These are phyloP conservation scores for Apostasia ramifera DNA, from an alignment of 106 monocot genomes.

Conservation along the genomic window DNA sequence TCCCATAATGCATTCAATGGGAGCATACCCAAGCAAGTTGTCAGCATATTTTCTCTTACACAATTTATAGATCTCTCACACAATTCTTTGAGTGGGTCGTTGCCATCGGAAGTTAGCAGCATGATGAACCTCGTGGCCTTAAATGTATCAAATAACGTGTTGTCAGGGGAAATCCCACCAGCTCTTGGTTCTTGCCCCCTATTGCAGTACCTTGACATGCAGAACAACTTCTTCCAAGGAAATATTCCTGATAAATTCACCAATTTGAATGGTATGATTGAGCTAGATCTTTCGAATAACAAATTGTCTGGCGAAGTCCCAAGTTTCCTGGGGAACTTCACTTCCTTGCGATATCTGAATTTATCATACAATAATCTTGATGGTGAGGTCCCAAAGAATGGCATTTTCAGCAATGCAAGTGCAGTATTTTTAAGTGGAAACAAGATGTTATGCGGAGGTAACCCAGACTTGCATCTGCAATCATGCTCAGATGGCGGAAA, in stretches of 20 bases:
- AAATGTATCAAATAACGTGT: conserved; percentile 17
- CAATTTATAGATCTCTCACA: conserved; percentile 11
- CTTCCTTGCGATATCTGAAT: conserved; percentile 12
- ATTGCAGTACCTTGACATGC: conserved; percentile 19
- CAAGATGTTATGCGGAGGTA: conserved; percentile 23
- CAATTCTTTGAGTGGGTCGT: conserved; percentile 18
- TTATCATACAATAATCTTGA: conserved; percentile 32
- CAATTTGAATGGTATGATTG: conserved; percentile 13
- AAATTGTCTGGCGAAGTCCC: conserved; percentile 35
- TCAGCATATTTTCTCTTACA: conserved; percentile 19
- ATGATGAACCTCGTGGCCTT: conserved; percentile 13
- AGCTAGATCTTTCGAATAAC: conserved; percentile 33
- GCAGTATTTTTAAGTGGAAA: conserved; percentile 14
- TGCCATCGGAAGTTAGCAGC: conserved; percentile 26
- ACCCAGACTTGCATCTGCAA: conserved; percentile 15
- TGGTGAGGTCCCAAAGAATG: conserved; percentile 23
- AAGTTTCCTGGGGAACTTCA: conserved; percentile 10
- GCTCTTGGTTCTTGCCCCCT: conserved; percentile 17
- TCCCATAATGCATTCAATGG: conserved; percentile 21
- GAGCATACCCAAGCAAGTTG: conserved; percentile 19
- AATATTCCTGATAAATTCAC: conserved; percentile 15
- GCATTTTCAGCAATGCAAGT: conserved; percentile 10
- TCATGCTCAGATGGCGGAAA: conserved; percentile 4
- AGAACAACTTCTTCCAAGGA: conserved; percentile 31
- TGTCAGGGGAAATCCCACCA: conserved; percentile 29